These are phyloP conservation scores for Erythrophleum fordii DNA, from an alignment of 306 rosid species.

Conservation along the genomic window DNA sequence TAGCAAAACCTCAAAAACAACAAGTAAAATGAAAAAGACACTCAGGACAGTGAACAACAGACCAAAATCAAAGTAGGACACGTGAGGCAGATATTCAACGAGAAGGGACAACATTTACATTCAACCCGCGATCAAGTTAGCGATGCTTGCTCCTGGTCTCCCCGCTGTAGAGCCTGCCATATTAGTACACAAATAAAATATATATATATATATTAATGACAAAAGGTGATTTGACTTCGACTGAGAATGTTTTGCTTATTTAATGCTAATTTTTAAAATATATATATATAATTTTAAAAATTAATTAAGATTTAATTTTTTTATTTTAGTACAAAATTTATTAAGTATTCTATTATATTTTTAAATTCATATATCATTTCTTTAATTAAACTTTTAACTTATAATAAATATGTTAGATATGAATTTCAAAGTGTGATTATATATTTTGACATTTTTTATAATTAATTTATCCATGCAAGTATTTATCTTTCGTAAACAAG, in stretches of 20 bases:
- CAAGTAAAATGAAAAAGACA: background rate
- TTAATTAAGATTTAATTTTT: too few relatives aligned
- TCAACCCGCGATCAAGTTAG: constrained; percentile 23
- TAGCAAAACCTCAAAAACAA: background rate
- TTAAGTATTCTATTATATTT: background rate
- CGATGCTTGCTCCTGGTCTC: constrained; percentile 84
- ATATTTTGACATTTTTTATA: background rate
- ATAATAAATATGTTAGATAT: background rate
- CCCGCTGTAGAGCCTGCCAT: constrained; percentile 84
- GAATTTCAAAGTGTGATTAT: background rate
- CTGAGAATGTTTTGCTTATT: background rate
- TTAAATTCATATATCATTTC: too few relatives aligned
- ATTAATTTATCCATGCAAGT: background rate
- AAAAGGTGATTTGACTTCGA: background rate
- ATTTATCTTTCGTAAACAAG: background rate
- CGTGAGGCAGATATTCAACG: background rate
- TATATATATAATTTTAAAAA: too few relatives aligned
- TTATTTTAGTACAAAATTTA: background rate
- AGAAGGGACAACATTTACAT: constrained; percentile 37
- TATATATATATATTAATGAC: too few relatives aligned
- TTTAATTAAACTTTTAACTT: background rate
- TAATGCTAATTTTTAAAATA: background rate
- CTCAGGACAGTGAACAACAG: background rate
- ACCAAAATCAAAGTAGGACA: background rate
- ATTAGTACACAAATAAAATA: background rate